phyloP scores from a whole-genome alignment of 2,329 filamentous ascomycete genomes.

The Fusarium luffae region DNA sequence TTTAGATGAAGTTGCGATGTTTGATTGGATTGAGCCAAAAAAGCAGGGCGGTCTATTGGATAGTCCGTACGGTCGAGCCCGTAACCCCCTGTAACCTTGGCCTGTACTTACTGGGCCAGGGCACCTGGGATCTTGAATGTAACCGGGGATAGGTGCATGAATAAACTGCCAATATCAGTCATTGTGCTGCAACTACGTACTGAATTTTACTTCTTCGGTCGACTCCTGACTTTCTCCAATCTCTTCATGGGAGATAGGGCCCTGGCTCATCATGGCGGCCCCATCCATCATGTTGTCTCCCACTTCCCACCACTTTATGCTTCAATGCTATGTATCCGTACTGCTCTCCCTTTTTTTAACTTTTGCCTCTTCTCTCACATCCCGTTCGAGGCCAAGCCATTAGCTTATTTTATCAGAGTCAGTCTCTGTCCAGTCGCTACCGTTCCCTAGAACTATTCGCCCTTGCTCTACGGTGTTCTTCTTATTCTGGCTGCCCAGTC shows the following conservation, averaged over 20 bases:
- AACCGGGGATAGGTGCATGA: slow-evolving; percentile 12
- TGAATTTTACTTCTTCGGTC: not conserved
- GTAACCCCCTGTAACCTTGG: slow-evolving; percentile 4
- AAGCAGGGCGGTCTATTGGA: slow-evolving; percentile 27
- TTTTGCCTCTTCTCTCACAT: slow-evolving; percentile 2
- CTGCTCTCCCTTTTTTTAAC: not conserved
- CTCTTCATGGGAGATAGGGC: not conserved
- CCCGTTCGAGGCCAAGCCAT: slow-evolving; percentile 22
- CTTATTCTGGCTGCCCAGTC: not conserved
- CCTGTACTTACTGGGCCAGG: not conserved
- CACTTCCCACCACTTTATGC: slow-evolving; percentile 8
- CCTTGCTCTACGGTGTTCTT: slow-evolving; percentile 8
- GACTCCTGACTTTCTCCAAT: slow-evolving; percentile 5
- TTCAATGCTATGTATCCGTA: not conserved
- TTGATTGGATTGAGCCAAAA: slow-evolving; percentile 29
- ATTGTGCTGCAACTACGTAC: not conserved
- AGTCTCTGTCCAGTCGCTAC: slow-evolving; percentile 12
- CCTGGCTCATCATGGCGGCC: slow-evolving; percentile 13
- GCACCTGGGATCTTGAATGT: slow-evolving; percentile 20
- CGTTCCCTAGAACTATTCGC: not conserved
- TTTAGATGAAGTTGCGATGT: slow-evolving; percentile 9
- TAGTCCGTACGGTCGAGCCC: slow-evolving; percentile 18
- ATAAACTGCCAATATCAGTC: slow-evolving; percentile 16
- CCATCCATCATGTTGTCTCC: slow-evolving; percentile 18
- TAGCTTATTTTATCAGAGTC: slow-evolving; percentile 11